Percentiles rank a stretch among this genome's conserved stretches.
Conservation (phyloP, 306 rosid genomes). For the Hippophae rhamnoides region DNA sequence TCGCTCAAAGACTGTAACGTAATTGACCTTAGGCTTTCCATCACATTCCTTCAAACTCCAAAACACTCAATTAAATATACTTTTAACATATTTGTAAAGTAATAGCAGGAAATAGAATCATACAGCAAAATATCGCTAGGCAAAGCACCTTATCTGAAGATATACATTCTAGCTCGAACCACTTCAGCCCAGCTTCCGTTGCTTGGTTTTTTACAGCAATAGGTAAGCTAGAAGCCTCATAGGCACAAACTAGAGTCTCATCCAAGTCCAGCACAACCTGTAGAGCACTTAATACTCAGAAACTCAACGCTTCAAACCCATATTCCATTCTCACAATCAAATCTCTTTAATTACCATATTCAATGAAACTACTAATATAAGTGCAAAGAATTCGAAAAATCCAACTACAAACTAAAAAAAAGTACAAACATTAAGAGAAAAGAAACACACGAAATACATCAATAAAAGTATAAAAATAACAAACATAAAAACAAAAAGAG, state of each 20-base stretch:
- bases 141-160: conserved; percentile 65
- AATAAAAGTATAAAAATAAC: background rate
- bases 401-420: background rate
- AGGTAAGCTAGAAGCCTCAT: conserved; percentile 75
- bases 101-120: background rate
- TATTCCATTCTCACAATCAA: background rate
- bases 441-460: background rate
- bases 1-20: conserved; percentile 91
- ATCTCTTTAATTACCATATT: background rate
- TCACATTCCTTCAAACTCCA: conserved; percentile 63
- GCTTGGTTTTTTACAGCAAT: conserved; percentile 60
- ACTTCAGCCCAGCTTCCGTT: conserved; percentile 76
- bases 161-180: conserved; percentile 79
- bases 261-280: conserved; percentile 97
- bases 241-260: conserved; percentile 91
- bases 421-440: background rate
- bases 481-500: background rate
- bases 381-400: background rate
- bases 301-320: background rate
- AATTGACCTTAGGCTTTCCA: conserved; percentile 69
- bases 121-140: background rate
- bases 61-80: conserved; percentile 9
- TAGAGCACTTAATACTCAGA: background rate
- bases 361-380: background rate
- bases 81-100: background rate